Conservation (phyloP, 2,329 filamentous ascomycete species). For the Neopestalotiopsis sp. region DNA sequence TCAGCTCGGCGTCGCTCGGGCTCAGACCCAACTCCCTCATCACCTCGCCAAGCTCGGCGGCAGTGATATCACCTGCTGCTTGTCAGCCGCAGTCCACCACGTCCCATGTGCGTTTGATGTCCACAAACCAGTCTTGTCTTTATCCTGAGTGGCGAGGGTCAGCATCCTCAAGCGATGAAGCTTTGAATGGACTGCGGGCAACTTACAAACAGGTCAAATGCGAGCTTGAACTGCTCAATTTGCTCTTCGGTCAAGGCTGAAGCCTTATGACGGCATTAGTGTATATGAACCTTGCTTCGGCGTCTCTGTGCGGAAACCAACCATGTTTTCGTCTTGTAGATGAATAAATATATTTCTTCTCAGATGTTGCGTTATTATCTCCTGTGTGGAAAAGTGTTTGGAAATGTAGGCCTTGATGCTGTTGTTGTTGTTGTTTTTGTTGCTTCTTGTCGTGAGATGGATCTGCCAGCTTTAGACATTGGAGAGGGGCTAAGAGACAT, state of each 20-base stretch:
- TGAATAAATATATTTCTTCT: background rate
- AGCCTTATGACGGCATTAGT: background rate
- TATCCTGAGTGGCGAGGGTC: background rate
- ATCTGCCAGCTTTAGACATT: background rate
- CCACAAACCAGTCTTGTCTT: slow-evolving; percentile 8
- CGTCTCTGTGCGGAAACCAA: background rate
- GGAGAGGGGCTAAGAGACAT: slow-evolving; percentile 1
- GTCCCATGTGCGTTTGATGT: background rate
- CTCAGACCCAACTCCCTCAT: slow-evolving; percentile 10
- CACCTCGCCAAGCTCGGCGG: slow-evolving; percentile 9
- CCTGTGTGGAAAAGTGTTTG: background rate
- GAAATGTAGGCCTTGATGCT: background rate
- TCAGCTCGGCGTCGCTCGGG: slow-evolving; percentile 10
- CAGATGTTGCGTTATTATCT: background rate
- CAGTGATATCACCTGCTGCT: slow-evolving; percentile 4
- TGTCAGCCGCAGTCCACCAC: background rate
- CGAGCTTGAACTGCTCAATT: slow-evolving; percentile 10
- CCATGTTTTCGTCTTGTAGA: slow-evolving; percentile 3
- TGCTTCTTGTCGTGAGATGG: background rate
- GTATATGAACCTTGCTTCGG: background rate
- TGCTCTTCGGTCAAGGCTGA: slow-evolving; percentile 9
- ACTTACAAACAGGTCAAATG: slow-evolving; percentile 12
- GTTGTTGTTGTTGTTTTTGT: background rate
- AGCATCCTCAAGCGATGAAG: background rate
- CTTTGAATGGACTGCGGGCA: background rate